Evolutionary conservation across 179 eudicot genomes (phyloP).

Genomic region (Heliamphora ciliata): DNA sequence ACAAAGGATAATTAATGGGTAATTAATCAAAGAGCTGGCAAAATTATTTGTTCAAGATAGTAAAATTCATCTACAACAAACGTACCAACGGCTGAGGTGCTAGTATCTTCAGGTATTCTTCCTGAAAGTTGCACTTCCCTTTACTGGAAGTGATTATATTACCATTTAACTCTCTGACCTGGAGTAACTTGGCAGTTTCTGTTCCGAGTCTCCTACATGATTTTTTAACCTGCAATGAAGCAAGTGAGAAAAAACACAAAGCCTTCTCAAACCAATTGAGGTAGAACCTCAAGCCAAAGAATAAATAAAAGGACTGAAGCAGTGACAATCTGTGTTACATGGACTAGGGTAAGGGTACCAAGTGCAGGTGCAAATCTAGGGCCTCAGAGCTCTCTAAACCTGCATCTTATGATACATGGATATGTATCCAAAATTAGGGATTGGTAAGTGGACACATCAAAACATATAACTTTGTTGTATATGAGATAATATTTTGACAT

Average conservation of each 20-base stretch:
- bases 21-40: not conserved
- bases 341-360: not conserved
- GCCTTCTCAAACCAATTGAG: not conserved
- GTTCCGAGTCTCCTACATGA: constrained; percentile 16
- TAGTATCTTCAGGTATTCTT: constrained; percentile 48
- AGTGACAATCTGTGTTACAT: not conserved
- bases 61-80: not conserved
- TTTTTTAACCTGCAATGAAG: constrained; percentile 24
- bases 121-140: constrained; percentile 55
- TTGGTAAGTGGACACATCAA: not conserved
- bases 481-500: not conserved
- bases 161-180: constrained; percentile 58
- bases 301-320: not conserved
- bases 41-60: not conserved
- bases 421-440: not conserved
- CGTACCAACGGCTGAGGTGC: constrained; percentile 62
- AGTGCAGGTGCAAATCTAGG: not conserved
- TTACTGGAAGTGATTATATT: constrained; percentile 33
- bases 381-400: not conserved
- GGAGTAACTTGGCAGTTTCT: constrained; percentile 43
- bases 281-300: not conserved
- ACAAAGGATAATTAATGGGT: not conserved
- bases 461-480: not conserved
- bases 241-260: not conserved
- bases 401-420: not conserved